A percentile compares a stretch with the other conserved stretches of the same genome.
These are phyloP conservation scores for Avena sativa DNA, from an alignment of 176 grass and related monocot genomes.

Conservation along the genomic window DNA sequence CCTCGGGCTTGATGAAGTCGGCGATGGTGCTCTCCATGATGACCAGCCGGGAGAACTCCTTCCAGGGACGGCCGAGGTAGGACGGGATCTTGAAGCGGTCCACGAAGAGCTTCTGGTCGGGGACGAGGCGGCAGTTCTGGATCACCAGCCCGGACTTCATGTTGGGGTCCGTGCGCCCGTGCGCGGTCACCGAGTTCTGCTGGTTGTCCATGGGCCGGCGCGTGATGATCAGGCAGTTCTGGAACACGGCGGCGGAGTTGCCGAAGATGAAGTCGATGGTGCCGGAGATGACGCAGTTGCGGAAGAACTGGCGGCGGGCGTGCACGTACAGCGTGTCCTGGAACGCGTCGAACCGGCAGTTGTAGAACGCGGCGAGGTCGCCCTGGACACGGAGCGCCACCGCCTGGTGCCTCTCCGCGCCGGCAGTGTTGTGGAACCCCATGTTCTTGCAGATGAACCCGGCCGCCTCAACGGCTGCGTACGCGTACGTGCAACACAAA, in stretches of 20 bases:
- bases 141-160: constrained; percentile 82
- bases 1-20: constrained; percentile 67
- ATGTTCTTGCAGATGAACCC: constrained; percentile 90
- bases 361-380: constrained; percentile 65
- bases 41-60: constrained; percentile 62
- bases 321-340: constrained; percentile 89
- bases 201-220: constrained; percentile 73
- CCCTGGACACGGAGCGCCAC: constrained; percentile 73
- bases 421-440: constrained; percentile 93
- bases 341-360: constrained; percentile 79
- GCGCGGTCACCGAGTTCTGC: constrained; percentile 78
- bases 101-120: constrained; percentile 55
- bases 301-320: constrained; percentile 70
- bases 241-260: constrained; percentile 76
- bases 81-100: constrained; percentile 66
- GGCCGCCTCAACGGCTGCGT: constrained; percentile 53
- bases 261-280: constrained; percentile 97
- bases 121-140: constrained; percentile 82
- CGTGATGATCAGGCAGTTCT: constrained; percentile 77
- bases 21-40: constrained; percentile 71
- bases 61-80: constrained; percentile 80
- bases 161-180: constrained; percentile 71
- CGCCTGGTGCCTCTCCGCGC: constrained; percentile 72
- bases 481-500: not conserved
- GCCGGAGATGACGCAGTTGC: constrained; percentile 81